A percentile compares a stretch with the other conserved stretches of the same genome.
Conservation (phyloP, 352 stramenopile genomes). For the Thalassiosira livingstoniorum region DNA sequence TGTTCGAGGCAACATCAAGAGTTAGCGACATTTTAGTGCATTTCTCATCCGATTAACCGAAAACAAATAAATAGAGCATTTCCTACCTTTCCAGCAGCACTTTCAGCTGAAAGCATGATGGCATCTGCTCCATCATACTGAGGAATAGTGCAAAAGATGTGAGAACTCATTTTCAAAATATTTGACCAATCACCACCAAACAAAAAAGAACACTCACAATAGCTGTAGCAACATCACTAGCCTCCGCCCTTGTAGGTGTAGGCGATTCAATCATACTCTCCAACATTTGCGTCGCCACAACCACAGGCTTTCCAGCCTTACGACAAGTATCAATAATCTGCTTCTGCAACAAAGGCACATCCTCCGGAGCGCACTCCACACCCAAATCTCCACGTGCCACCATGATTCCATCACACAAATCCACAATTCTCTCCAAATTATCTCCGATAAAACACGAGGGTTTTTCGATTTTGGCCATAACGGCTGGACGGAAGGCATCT, state of each 20-base stretch:
- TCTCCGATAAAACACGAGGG: constrained; percentile 93
- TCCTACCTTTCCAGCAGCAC: constrained; percentile 79
- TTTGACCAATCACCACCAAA: not conserved
- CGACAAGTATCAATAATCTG: constrained; percentile 89
- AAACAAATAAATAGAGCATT: constrained; percentile 17
- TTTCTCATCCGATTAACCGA: not conserved
- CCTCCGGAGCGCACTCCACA: constrained; percentile 95
- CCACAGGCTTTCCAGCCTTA: constrained; percentile 86
- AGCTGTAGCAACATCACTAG: constrained; percentile 86
- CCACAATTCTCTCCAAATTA: constrained; percentile 94
- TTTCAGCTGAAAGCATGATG: constrained; percentile 88
- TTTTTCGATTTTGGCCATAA: constrained; percentile 99
- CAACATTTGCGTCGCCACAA: constrained; percentile 89
- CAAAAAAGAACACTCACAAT: constrained; percentile 80
- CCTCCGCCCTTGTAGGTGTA: constrained; percentile 86
- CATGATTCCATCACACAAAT: constrained; percentile 95
- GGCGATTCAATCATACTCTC: constrained; percentile 89
- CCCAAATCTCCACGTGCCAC: constrained; percentile 95
- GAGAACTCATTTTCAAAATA: not conserved
- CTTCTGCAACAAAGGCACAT: constrained; percentile 91
- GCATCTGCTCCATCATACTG: constrained; percentile 80
- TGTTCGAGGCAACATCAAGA: constrained; percentile 5
- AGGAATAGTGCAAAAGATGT: too few relatives aligned
- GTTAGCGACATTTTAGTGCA: constrained; percentile 9
- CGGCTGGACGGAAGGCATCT: constrained; percentile 84